phyloP scores from a whole-genome alignment of 495 filamentous ascomycete genomes.

The Talaromyces liani region DNA sequence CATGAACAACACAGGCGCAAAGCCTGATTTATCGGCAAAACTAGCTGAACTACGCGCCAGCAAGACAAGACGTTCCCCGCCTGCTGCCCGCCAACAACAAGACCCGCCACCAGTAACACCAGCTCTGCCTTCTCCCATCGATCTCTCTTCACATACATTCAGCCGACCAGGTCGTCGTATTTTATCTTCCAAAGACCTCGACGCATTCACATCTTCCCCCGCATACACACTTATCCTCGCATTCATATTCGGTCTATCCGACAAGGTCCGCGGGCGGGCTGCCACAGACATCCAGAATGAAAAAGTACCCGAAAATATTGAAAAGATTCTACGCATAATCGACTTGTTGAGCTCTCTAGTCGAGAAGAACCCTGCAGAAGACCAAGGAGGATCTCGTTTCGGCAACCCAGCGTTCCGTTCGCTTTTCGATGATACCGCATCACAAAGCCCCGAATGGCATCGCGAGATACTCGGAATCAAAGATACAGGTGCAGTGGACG shows the following conservation, averaged over 20 bases:
- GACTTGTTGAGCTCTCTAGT: conserved; percentile 57
- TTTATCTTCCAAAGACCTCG: conserved; percentile 69
- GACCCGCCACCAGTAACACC: conserved; percentile 67
- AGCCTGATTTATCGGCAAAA: conserved; percentile 52
- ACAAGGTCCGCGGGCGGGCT: conserved; percentile 70
- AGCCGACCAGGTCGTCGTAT: conserved; percentile 66
- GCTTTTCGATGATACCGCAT: conserved; percentile 68
- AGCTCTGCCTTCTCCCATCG: conserved; percentile 59
- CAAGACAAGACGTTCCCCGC: conserved; percentile 41
- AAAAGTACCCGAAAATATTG: conserved; percentile 48
- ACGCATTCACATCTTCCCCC: conserved; percentile 69
- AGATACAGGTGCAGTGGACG: conserved; percentile 50
- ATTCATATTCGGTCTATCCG: conserved; percentile 81
- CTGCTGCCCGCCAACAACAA: conserved; percentile 33
- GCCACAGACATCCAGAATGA: conserved; percentile 54
- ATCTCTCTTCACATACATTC: conserved; percentile 56
- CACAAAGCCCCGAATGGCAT: conserved; percentile 35
- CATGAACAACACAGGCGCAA: conserved; percentile 21
- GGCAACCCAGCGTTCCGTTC: conserved; percentile 86
- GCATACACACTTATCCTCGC: conserved; percentile 70
- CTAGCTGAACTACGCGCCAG: conserved; percentile 65
- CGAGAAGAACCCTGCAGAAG: conserved; percentile 63
- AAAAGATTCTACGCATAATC: conserved; percentile 62
- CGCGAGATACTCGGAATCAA: conserved; percentile 41
- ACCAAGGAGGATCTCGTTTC: conserved; percentile 83